Base-by-base conservation (phyloP, 345 rosid species). In the Lumnitzera racemosa region DNA sequence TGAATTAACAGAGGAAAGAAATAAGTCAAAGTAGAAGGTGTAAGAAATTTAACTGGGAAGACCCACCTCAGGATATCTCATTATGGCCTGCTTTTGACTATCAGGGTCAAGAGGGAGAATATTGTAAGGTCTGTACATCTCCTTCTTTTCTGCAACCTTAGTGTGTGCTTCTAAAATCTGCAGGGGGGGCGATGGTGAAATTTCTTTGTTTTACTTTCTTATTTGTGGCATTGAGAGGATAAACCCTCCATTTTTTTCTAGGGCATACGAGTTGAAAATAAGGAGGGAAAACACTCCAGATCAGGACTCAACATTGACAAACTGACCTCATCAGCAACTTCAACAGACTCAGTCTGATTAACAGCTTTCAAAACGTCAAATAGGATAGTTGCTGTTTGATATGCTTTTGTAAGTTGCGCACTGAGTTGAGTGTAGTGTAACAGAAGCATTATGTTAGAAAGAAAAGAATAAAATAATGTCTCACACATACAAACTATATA, bases 41-140 rank as follows among this genome's bases (percentile, higher is more conserved):
- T 25, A 56, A 29, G 15, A 70, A 53, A 10, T 9, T 55, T 51
- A 41, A 13, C 59, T 47, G 47, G 9, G 53, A 43, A 58, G 59
- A 61, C 68, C 48, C 24, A 83, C 99, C 94, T 95, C 99, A 53
- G 98, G 95, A 77, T 81, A 95, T 85, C 71, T 80, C 99, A 90
- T 95, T 66, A 95, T 95, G 24, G 99, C 94, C 78, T 88, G 98
- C 72, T 82, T 85, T 51, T 95, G 91, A 81, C 99, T 95, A 62
- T 90, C 99, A 68, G 99, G 98, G 70, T 95, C 99, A 56, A 95
- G 92, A 54, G 99, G 99, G 59, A 95, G 90, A 66, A 95, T 95
- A 62, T 95, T 95, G 77, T 85, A 95, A 24, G 95, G 95, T 49
- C 85, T 78, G 72, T 86, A 90, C 53, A 95, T 83, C 80, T 82